These are phyloP conservation scores for Pyrus hybrid DNA, from an alignment of 331 rosid species.

Conservation along the genomic window DNA sequence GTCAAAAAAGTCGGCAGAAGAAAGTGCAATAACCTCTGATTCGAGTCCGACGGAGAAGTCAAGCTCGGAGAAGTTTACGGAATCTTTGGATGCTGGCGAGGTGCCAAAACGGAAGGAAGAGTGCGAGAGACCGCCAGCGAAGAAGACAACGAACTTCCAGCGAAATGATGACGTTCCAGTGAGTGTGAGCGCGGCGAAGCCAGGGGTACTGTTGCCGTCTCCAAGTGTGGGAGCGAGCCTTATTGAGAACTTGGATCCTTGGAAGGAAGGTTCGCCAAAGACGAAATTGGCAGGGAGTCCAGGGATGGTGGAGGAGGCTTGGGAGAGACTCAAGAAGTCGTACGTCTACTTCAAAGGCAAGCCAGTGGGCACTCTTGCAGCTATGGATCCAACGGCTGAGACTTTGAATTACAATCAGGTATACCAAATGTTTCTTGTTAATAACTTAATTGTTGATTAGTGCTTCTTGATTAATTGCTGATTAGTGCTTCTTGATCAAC, in stretches of 20 bases:
- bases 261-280: background rate
- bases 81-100: background rate
- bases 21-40: background rate
- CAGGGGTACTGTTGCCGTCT: background rate
- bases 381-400: constrained; percentile 19
- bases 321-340: constrained; percentile 12
- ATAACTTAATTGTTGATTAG: background rate
- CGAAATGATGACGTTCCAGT: background rate
- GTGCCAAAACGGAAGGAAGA: background rate
- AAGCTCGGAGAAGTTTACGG: background rate
- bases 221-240: background rate
- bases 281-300: background rate
- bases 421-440: background rate
- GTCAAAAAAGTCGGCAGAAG: too few species aligned
- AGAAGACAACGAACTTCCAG: background rate
- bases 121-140: background rate
- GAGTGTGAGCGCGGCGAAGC: background rate
- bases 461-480: too few species aligned
- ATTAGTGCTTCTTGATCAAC: too few species aligned
- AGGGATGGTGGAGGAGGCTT: constrained; percentile 19
- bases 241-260: background rate
- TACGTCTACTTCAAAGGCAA: constrained; percentile 9
- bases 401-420: constrained; percentile 21
- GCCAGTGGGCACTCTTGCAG: constrained; percentile 19
- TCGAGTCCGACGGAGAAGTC: background rate